Evolutionary conservation across 768 basidiomycete genomes (phyloP).

Genomic region (Phaffia tasmanica): DNA sequence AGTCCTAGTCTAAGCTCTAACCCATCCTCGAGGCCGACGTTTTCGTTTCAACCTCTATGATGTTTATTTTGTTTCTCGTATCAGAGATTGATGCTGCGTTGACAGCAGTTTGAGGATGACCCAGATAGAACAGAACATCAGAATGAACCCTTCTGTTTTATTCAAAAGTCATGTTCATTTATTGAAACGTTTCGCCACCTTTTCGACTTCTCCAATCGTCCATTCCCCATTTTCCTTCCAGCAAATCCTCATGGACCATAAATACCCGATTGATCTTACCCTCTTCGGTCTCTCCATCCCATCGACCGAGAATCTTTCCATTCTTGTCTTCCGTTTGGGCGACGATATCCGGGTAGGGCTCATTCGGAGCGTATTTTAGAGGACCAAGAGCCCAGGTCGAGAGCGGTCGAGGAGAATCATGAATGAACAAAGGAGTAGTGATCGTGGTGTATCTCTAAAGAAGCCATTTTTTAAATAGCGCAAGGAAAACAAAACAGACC

Average conservation of each 20-base stretch:
- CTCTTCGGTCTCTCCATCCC: constrained; percentile 21
- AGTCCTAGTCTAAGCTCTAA: too few relatives aligned
- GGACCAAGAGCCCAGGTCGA: constrained; percentile 22
- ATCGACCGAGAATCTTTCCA: constrained; percentile 18
- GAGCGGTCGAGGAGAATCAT: constrained; percentile 21
- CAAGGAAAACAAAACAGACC: not conserved
- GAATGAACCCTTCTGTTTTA: too few relatives aligned
- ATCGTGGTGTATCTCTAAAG: constrained; percentile 23
- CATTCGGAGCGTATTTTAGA: constrained; percentile 3
- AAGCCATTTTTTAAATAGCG: too few relatives aligned
- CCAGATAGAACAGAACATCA: too few relatives aligned
- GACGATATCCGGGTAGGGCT: constrained; percentile 22
- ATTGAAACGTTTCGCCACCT: too few relatives aligned
- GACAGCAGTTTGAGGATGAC: too few relatives aligned
- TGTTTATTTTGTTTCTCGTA: too few relatives aligned
- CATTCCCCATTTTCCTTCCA: constrained; percentile 22
- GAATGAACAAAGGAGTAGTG: constrained; percentile 24
- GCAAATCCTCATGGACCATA: constrained; percentile 24
- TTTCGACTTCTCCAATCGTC: constrained; percentile 18
- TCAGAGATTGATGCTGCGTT: too few relatives aligned
- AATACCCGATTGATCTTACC: constrained; percentile 6
- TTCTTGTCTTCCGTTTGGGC: constrained; percentile 23
- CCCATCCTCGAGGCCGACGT: too few relatives aligned
- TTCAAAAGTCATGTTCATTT: too few relatives aligned
- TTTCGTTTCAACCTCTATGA: too few relatives aligned